These are phyloP conservation scores for Auxenochlorella pyrenoidosa DNA, from an alignment of 139 green algal species.

Conservation along the genomic window DNA sequence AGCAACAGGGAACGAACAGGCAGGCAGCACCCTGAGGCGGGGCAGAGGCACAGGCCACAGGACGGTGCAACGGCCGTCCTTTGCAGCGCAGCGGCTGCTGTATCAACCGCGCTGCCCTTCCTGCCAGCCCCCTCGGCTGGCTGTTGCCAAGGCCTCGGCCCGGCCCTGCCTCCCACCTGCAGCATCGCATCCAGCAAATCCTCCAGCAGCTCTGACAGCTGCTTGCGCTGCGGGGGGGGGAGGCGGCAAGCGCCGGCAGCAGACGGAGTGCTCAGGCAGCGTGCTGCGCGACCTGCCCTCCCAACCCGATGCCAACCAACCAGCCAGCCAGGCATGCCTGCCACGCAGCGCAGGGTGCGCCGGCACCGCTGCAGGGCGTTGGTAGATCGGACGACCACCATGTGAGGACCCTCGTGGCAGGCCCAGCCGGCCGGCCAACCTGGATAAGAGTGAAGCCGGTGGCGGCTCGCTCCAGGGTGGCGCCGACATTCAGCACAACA, in stretches of 20 bases:
- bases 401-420: too few relatives aligned
- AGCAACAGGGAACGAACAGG: too few relatives aligned
- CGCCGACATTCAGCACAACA: conserved; percentile 61
- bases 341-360: too few relatives aligned
- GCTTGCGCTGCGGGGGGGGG: conserved; percentile 13
- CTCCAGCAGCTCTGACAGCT: conserved; percentile 40
- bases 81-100: too few relatives aligned
- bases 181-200: conserved; percentile 50
- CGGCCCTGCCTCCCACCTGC: background rate
- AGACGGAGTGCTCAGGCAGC: too few relatives aligned
- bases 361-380: too few relatives aligned
- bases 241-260: background rate
- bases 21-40: background rate
- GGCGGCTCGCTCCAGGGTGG: conserved; percentile 42
- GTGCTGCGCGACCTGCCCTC: too few relatives aligned
- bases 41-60: too few relatives aligned
- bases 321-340: too few relatives aligned
- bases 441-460: conserved; percentile 43
- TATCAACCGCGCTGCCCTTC: background rate
- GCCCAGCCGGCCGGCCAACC: background rate
- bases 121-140: background rate
- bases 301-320: too few relatives aligned
- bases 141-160: background rate
- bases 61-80: too few relatives aligned
- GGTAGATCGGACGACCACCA: too few relatives aligned